Evolutionary conservation across 1,284 basidiomycete species (phyloP), one percentile per base, ranked within the genome.

Genomic region (Coniophora puteana): DNA sequence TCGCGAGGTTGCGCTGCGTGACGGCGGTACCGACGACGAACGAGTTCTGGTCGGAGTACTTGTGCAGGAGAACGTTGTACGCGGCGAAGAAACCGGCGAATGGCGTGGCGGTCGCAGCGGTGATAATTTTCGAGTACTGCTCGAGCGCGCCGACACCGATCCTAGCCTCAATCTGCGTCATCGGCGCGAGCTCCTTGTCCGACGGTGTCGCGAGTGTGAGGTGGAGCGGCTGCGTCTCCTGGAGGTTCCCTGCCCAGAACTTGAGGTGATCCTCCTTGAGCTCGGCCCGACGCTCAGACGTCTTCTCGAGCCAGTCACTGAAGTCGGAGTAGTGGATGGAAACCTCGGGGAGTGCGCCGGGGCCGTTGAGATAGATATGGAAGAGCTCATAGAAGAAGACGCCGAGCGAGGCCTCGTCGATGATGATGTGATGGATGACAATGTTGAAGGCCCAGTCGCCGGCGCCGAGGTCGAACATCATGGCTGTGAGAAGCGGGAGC

Each of bases 381-480:
- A 57, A 57, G 40, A 57, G 42, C 17, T 59, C 54, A 34, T 55
- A 55, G 36, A 56, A 56, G 47, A 56, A 59, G 16, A 59, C 24
- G 7, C 50, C 57, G 1, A 56, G 44, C 1, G 54, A 56, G 22
- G 50, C 42, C 30, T 59, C 54, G 21, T 59, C 54, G 2, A 48
- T 53, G 13, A 59, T 49, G 33, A 59, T 56, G 24, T 56, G 54
- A 25, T 56, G 54, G 34, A 55, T 43, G 4, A 55, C 37, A 4
- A 59, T 43, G 32, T 39, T 59, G 45, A 59, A 57, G 2, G 43
- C 57, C 50, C 57, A 56, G 10, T 35, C 5, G 13, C 50, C 48
- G 13, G 32, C 44, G 7, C 54, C 54, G 2, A 56, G 52, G 17
- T 55, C 39, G 36, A 55, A 57, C 48, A 57, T 47, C 10, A 46